These are phyloP conservation scores for Hanseniaspora mollemarum DNA, from an alignment of 805 yeast genomes.

Conservation along the genomic window DNA sequence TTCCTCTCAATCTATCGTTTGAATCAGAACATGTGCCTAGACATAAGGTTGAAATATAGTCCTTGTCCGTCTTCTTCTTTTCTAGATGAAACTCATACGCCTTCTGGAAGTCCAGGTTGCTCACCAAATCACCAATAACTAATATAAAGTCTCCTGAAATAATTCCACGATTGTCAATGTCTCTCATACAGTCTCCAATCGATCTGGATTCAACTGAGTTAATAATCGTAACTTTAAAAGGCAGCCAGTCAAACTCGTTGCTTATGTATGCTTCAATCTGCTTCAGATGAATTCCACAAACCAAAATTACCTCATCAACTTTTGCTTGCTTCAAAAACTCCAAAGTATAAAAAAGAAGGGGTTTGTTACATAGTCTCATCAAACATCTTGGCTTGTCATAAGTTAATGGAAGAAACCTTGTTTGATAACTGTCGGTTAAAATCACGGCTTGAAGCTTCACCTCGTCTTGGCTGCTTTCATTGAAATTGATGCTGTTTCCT, in stretches of 20 bases:
- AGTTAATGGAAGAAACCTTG: conserved; percentile 86
- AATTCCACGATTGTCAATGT: conserved; percentile 78
- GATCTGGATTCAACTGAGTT: conserved; percentile 78
- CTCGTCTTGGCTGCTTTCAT: conserved; percentile 46
- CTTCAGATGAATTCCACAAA: conserved; percentile 85
- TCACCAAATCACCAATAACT: conserved; percentile 90
- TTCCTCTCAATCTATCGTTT: conserved; percentile 71
- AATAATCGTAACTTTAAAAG: conserved; percentile 69
- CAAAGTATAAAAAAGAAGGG: conserved; percentile 84
- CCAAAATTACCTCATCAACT: conserved; percentile 65
- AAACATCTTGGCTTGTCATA: conserved; percentile 79
- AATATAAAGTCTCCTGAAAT: conserved; percentile 82
- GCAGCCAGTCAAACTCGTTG: conserved; percentile 47
- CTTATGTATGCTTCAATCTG: conserved; percentile 76
- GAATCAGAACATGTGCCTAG: conserved; percentile 66
- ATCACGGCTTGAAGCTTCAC: conserved; percentile 87
- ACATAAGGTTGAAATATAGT: conserved; percentile 91
- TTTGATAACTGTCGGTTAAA: conserved; percentile 83
- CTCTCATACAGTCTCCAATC: conserved; percentile 96
- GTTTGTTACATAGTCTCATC: conserved; percentile 83
- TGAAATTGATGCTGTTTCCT: not conserved
- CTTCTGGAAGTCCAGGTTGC: conserved; percentile 70
- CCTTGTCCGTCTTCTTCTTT: conserved; percentile 65
- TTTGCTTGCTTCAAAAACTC: conserved; percentile 88
- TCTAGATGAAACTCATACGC: conserved; percentile 63